Evolutionary conservation across 768 basidiomycete genomes (phyloP), one percentile per base, ranked within the genome.

Genomic region (Cystobasidium ongulense): DNA sequence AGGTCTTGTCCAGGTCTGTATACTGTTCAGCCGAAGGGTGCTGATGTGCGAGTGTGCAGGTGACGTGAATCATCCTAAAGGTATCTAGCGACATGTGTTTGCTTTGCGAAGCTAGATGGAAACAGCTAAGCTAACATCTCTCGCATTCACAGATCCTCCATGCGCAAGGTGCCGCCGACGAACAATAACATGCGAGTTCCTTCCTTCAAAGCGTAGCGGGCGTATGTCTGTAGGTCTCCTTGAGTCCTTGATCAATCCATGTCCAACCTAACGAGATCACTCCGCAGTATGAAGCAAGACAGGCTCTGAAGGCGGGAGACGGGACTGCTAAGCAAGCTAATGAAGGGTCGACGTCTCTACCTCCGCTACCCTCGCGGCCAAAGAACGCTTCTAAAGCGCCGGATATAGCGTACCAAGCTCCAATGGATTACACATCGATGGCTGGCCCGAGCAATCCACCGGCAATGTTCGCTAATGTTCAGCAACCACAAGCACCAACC

Each of bases 31-130:
- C 39, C 18, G 15, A 50, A 7, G 21, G n/a, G 15, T 50, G 46
- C 15, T 50, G 46, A 10, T 29, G 3, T 13, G 23, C 11, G 4
- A 5, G 11, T 15, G 11, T 15, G 5, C 57, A 59, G 57, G 57
- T 11, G 57, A 59, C 33, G 57, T 59, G 57, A 59, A 59, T 59
- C 25, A 59, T 27, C 57, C 57, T 3, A 59, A 59, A 59, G 57
- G 57, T 59, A n/a, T n/a, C 52, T 54, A 54, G 7, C 39, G 17
- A 39, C 39, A 39, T 17, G 39, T 29, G 52, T 54, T 54, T 54
- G n/a, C 43, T 13, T 46, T 46, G n/a, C 43, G 43, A 13, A 46
- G n/a, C n/a, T n/a, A n/a, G n/a, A n/a, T n/a, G n/a, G n/a, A n/a
- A n/a, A n/a, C n/a, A n/a, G n/a, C n/a, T n/a, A 46, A 54, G 52